Evolutionary conservation across 2,329 filamentous ascomycete genomes (phyloP).

Genomic region (Tothia fuscella): DNA sequence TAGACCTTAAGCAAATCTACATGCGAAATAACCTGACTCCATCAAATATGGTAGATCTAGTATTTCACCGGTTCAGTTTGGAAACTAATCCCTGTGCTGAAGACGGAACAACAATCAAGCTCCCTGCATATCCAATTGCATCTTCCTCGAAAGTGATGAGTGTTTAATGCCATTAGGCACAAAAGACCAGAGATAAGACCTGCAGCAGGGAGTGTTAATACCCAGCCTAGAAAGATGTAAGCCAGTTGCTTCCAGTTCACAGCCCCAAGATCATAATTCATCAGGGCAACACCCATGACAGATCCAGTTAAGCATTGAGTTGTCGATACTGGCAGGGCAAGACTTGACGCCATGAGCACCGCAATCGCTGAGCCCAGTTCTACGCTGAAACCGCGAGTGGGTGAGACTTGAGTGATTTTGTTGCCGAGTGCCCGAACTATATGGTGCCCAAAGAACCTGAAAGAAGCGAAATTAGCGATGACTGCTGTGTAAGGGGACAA

Average conservation of each 20-base stretch:
- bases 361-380: slow-evolving; percentile 70
- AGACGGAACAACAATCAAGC: too few relatives aligned
- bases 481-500: slow-evolving; percentile 28
- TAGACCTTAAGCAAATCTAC: too few relatives aligned
- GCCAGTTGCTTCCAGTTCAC: slow-evolving; percentile 33
- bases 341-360: slow-evolving; percentile 29
- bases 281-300: slow-evolving; percentile 65
- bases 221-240: slow-evolving; percentile 33
- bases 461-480: too few relatives aligned
- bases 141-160: slow-evolving; percentile 25
- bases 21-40: too few relatives aligned
- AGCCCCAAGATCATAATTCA: slow-evolving; percentile 46
- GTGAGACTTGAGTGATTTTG: slow-evolving; percentile 61
- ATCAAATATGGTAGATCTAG: too few relatives aligned
- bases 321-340: slow-evolving; percentile 55
- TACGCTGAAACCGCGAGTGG: slow-evolving; percentile 49
- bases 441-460: slow-evolving; percentile 53
- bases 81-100: too few relatives aligned
- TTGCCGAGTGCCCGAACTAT: slow-evolving; percentile 62
- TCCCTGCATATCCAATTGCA: too few relatives aligned
- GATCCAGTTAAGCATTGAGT: slow-evolving; percentile 65
- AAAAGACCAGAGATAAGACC: slow-evolving; percentile 29
- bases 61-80: too few relatives aligned
- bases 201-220: slow-evolving; percentile 32
- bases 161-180: slow-evolving; percentile 31